These are phyloP conservation scores for Raddia distichophylla DNA, from an alignment of 176 grass and related monocot species.

Conservation along the genomic window DNA sequence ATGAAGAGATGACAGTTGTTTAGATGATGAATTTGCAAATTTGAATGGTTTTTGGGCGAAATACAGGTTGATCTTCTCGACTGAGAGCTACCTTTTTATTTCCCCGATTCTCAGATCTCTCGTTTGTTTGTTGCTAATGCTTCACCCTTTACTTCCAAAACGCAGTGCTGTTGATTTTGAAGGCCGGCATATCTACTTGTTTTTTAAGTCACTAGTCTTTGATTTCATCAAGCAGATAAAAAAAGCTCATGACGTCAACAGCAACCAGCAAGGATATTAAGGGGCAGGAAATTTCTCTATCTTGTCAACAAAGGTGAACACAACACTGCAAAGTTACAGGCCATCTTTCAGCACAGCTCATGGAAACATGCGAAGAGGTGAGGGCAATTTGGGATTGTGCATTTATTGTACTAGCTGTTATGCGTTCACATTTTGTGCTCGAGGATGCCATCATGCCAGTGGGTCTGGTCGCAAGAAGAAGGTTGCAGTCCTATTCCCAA, in stretches of 20 bases:
- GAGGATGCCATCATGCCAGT: background rate
- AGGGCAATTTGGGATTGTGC: constrained; percentile 43
- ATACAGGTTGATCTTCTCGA: constrained; percentile 48
- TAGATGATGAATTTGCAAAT: constrained; percentile 54
- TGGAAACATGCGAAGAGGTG: constrained; percentile 1
- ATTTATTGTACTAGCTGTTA: background rate
- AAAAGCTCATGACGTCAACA: constrained; percentile 49
- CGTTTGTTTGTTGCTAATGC: constrained; percentile 17
- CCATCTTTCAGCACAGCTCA: constrained; percentile 6
- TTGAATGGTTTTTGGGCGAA: constrained; percentile 40
- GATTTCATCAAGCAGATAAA: constrained; percentile 43
- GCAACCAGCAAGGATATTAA: constrained; percentile 33
- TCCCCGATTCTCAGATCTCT: background rate
- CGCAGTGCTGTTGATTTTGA: constrained; percentile 48
- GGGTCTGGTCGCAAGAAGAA: constrained; percentile 26
- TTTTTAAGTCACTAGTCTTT: constrained; percentile 50
- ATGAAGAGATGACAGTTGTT: constrained; percentile 41
- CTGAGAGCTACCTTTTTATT: background rate
- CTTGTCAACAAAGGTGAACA: background rate
- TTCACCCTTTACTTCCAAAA: background rate
- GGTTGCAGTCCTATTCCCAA: constrained; percentile 3
- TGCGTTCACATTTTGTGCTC: constrained; percentile 6
- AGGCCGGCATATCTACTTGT: constrained; percentile 40
- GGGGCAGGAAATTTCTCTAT: constrained; percentile 34
- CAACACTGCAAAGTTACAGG: constrained; percentile 25